Base-by-base conservation (phyloP, 495 filamentous ascomycete species). In the Aspergillus heteromorphus region DNA sequence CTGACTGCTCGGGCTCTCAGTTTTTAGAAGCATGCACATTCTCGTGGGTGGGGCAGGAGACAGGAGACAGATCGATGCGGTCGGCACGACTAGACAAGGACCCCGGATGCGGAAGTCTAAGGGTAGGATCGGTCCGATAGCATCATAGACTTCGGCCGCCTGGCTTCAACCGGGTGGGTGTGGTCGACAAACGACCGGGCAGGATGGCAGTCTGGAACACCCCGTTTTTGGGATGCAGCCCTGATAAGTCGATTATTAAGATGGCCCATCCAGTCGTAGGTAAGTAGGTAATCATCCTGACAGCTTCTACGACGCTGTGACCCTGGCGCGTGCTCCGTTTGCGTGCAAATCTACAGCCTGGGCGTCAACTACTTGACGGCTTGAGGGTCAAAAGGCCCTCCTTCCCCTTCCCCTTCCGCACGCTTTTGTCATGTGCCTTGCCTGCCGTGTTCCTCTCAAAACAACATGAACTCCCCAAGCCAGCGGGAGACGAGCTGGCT, bases 251-350 rank as follows among this genome's bases (percentile, higher is more conserved):
- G 34, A 38, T n/a, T 38, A 38, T 5, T 29, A 4, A 27, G 43
- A n/a, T n/a, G n/a, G n/a, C n/a, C 13, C 16, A 47, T 14, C 21
- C 16, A 17, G 34, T 29, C 29, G 52, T 65, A 66, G 66, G 66
- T 70, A 72, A 72, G 23, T 27, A 27, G 3, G 23, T 27, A 27
- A 27, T 27, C 23, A 3, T 70, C 51, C 60, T 69, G 67, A 72
- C 70, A 62, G 45, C 62, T 66, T 65, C 20, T 45, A n/a, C 36
- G 6, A 49, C n/a, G 19, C 53, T 61, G 62, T 72, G 67, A 70
- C 62, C 59, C 51, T 57, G 59, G 61, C 72, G 68, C 72, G 68
- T 72, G 72, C 63, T 62, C 69, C 72, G 68, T 68, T 73, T 73
- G 65, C 72, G 61, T 69, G 61, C 65, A 55, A 66, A 58, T 61